These are phyloP conservation scores for Echium plantagineum DNA, from an alignment of 257 asterid species.

Conservation along the genomic window DNA sequence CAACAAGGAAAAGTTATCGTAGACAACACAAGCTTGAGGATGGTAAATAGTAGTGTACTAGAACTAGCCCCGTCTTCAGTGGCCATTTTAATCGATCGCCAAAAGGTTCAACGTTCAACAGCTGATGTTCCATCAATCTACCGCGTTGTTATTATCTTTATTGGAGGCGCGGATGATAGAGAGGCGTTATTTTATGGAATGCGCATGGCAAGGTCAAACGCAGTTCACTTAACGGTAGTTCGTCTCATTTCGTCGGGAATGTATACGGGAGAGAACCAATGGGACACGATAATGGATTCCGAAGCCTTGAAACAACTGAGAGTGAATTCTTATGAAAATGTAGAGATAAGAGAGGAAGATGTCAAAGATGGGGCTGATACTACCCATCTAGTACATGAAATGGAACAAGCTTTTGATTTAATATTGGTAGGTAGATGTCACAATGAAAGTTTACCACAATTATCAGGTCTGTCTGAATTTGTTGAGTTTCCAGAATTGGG, in stretches of 20 bases:
- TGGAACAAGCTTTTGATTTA: conserved; percentile 16
- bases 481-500: conserved; percentile 63
- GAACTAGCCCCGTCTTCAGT: conserved; percentile 18
- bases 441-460: conserved; percentile 34
- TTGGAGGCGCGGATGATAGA: conserved; percentile 19
- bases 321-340: background rate
- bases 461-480: conserved; percentile 60
- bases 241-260: conserved; percentile 1
- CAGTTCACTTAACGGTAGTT: conserved; percentile 9
- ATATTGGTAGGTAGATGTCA: conserved; percentile 59
- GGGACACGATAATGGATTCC: conserved; percentile 13
- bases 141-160: conserved; percentile 11
- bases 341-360: conserved; percentile 8
- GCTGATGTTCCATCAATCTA: background rate
- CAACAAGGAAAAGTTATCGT: conserved; percentile 55
- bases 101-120: conserved; percentile 3
- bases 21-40: conserved; percentile 19
- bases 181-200: conserved; percentile 15
- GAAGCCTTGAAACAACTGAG: conserved; percentile 8
- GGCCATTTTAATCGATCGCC: conserved; percentile 14
- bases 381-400: conserved; percentile 2
- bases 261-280: conserved; percentile 3
- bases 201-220: conserved; percentile 13
- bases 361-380: conserved; percentile 20
- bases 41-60: conserved; percentile 8